Evolutionary conservation across 345 rosid genomes (phyloP).

Genomic region (Citropsis articulata): DNA sequence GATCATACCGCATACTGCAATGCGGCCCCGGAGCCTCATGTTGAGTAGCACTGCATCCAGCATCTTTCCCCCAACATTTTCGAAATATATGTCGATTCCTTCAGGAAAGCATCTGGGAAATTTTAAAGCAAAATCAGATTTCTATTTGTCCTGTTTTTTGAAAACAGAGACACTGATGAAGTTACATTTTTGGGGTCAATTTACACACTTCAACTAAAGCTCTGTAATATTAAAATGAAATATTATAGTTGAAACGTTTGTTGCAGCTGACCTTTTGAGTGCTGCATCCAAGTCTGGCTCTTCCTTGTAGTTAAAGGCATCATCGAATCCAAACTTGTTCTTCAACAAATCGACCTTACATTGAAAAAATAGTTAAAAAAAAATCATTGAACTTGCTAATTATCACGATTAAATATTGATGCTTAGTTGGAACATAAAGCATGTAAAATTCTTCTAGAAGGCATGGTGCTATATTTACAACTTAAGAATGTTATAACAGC

Average conservation of each 20-base stretch:
- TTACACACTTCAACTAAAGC: neutral
- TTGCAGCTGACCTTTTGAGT: constrained; percentile 45
- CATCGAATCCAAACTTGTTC: constrained; percentile 66
- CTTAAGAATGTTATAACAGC: no score
- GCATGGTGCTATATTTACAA: no score
- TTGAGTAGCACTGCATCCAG: constrained; percentile 58
- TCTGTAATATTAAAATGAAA: neutral
- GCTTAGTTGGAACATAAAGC: neutral
- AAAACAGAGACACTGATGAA: neutral
- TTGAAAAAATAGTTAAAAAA: neutral
- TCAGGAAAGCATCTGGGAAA: constrained; percentile 48
- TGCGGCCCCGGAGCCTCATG: constrained; percentile 53
- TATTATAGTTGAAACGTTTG: neutral
- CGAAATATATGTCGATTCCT: constrained; percentile 62
- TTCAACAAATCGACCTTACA: constrained; percentile 56
- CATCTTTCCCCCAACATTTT: constrained; percentile 68
- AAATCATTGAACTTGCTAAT: neutral
- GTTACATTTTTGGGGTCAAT: neutral
- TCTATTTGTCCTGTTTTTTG: neutral
- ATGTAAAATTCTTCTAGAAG: neutral
- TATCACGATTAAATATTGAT: neutral
- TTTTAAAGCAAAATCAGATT: neutral
- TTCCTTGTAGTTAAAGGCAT: constrained; percentile 76
- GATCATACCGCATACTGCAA: constrained; percentile 49
- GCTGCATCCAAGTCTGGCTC: constrained; percentile 49